These are phyloP conservation scores for Diaporthe vexans DNA, from an alignment of 2,329 filamentous ascomycete species.

Conservation along the genomic window DNA sequence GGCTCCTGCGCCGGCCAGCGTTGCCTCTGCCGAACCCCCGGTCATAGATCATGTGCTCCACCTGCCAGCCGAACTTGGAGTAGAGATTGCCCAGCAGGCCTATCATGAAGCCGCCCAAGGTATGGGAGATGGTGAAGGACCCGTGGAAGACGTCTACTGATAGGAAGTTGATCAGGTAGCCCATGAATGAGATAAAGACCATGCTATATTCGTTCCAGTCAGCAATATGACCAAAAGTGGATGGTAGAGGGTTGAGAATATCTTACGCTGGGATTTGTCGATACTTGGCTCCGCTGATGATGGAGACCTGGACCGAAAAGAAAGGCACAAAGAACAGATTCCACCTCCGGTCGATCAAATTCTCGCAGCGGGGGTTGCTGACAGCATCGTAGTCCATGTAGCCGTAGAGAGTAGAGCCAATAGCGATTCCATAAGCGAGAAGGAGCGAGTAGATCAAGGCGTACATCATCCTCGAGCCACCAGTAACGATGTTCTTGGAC, in stretches of 20 bases:
- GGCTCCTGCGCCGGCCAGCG: constrained; percentile 1
- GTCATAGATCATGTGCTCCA: constrained; percentile 17
- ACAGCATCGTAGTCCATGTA: constrained; percentile 24
- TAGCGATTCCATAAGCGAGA: constrained; percentile 19
- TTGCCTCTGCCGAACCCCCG: background rate
- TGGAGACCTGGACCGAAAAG: constrained; percentile 17
- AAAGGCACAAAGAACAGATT: constrained; percentile 20
- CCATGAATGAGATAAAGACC: constrained; percentile 27
- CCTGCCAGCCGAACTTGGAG: constrained; percentile 25
- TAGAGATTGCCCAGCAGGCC: constrained; percentile 13
- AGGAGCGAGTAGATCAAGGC: constrained; percentile 16
- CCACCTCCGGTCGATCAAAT: constrained; percentile 9
- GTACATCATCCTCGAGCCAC: constrained; percentile 27
- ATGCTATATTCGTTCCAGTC: background rate
- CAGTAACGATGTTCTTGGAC: constrained; percentile 22
- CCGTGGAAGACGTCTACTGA: constrained; percentile 24
- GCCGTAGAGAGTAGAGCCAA: constrained; percentile 11
- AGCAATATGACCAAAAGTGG: background rate
- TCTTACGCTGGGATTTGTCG: constrained; percentile 21
- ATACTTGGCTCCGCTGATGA: constrained; percentile 11
- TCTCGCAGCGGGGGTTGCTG: constrained; percentile 25
- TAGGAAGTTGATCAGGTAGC: constrained; percentile 23
- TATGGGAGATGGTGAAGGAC: constrained; percentile 15
- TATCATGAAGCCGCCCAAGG: constrained; percentile 17
- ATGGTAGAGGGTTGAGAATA: background rate